Evolutionary conservation across 75 land plant genomes (phyloP).

Genomic region (Chamaecyparis obtusa): DNA sequence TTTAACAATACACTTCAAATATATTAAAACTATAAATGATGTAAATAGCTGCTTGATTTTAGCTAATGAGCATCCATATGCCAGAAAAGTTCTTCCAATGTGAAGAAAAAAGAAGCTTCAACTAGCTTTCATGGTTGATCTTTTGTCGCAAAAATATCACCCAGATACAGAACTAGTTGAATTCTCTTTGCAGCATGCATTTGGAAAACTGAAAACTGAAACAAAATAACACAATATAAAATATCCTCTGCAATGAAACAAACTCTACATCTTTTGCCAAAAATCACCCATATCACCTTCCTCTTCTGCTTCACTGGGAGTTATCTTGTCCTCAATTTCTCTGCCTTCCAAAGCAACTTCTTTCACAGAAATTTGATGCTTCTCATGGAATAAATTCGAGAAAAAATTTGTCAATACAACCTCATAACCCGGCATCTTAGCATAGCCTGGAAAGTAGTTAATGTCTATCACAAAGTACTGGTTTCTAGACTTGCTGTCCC

Average conservation of each 20-base stretch:
- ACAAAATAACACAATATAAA: not conserved
- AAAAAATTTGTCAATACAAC: slow-evolving; percentile 50
- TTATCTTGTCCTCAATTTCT: not conserved
- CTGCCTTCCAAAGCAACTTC: not conserved
- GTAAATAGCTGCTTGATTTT: not conserved
- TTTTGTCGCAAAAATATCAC: not conserved
- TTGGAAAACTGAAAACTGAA: not conserved
- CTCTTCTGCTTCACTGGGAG: not conserved
- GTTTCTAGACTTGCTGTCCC: slow-evolving; percentile 27
- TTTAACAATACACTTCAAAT: not conserved
- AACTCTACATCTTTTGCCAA: not conserved
- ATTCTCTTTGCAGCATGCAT: not conserved
- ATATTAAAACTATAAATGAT: not conserved
- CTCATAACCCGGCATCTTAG: slow-evolving; percentile 61
- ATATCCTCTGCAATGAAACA: not conserved
- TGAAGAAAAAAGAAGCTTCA: not conserved
- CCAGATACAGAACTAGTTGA: not conserved
- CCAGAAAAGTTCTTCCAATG: not conserved
- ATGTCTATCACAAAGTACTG: slow-evolving; percentile 61
- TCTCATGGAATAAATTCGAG: slow-evolving; percentile 8
- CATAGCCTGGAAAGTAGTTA: slow-evolving; percentile 73
- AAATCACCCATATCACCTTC: not conserved
- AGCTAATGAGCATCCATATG: not conserved
- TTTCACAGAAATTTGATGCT: not conserved
- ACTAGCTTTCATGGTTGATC: not conserved